A percentile compares a stretch with the other conserved stretches of the same genome.
Conservation (phyloP, 2,329 filamentous ascomycete species). For the Xylaria sp. region DNA sequence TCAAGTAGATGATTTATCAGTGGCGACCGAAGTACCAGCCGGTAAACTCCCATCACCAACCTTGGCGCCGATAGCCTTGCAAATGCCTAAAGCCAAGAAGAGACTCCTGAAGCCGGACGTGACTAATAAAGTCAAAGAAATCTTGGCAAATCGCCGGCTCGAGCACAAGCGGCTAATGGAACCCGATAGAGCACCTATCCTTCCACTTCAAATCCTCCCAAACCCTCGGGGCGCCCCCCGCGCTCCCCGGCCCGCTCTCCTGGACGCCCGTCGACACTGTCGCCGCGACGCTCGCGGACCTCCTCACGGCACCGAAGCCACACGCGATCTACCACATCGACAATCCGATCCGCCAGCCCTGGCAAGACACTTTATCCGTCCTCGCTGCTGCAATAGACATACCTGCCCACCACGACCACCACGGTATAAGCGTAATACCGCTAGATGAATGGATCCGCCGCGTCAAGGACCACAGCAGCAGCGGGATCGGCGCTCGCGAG, state of each 20-base stretch:
- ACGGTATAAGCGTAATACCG: slow-evolving; percentile 32
- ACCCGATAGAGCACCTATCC: slow-evolving; percentile 57
- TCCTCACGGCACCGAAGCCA: not conserved
- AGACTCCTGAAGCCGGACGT: slow-evolving; percentile 15
- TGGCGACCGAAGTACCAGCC: not conserved
- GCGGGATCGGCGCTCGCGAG: slow-evolving; percentile 1
- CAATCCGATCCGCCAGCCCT: slow-evolving; percentile 37
- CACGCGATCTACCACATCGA: slow-evolving; percentile 34
- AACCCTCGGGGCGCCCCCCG: slow-evolving; percentile 42
- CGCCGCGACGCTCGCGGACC: slow-evolving; percentile 20
- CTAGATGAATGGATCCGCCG: slow-evolving; percentile 45
- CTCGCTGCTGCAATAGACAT: slow-evolving; percentile 24
- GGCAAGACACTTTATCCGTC: not conserved
- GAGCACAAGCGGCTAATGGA: slow-evolving; percentile 55
- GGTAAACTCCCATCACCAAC: not conserved
- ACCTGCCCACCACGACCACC: not conserved
- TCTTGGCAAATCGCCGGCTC: slow-evolving; percentile 57
- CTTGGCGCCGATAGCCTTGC: slow-evolving; percentile 1
- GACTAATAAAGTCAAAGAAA: slow-evolving; percentile 11
- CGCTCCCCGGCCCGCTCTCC: slow-evolving; percentile 33
- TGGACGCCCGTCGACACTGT: slow-evolving; percentile 36
- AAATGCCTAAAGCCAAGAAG: slow-evolving; percentile 19
- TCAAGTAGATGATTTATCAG: slow-evolving; percentile 1
- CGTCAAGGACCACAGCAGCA: slow-evolving; percentile 32
- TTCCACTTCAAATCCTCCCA: slow-evolving; percentile 58